phyloP scores from a whole-genome alignment of 2,329 filamentous ascomycete species.

The Sclerotinia subarctica region DNA sequence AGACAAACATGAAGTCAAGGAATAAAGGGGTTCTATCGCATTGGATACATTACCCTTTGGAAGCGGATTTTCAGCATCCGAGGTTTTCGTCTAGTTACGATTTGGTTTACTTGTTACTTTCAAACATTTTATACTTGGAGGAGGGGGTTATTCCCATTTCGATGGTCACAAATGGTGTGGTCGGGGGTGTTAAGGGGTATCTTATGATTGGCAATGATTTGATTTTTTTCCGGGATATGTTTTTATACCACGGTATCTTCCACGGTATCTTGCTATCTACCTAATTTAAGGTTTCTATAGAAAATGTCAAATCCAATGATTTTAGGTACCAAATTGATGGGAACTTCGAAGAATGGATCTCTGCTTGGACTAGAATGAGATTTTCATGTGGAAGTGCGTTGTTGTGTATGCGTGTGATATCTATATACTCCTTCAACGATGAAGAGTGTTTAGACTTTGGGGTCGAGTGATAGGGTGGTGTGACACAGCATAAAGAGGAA shows the following conservation, averaged over 20 bases:
- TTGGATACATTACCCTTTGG: neutral
- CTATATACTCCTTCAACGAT: too few species aligned
- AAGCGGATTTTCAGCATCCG: neutral
- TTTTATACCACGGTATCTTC: neutral
- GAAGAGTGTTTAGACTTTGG: too few species aligned
- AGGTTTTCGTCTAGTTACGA: slow-evolving; percentile 14
- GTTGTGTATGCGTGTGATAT: too few species aligned
- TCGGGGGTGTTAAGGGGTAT: neutral
- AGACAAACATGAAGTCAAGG: slow-evolving; percentile 56
- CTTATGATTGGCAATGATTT: slow-evolving; percentile 17
- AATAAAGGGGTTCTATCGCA: slow-evolving; percentile 31
- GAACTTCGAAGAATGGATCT: neutral
- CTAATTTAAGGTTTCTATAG: neutral
- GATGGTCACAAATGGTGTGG: slow-evolving; percentile 6
- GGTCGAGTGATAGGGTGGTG: too few species aligned
- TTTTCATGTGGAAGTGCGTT: neutral
- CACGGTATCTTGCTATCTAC: neutral
- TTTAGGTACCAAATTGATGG: neutral
- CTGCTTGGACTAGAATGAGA: neutral
- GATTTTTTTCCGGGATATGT: neutral
- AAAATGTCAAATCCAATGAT: slow-evolving; percentile 1
- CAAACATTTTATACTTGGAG: neutral
- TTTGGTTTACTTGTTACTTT: slow-evolving; percentile 10
- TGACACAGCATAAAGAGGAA: too few species aligned
- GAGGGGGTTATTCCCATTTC: slow-evolving; percentile 2